Conservation (phyloP, 2,329 filamentous ascomycete species). For the Phaeoacremonium minimum region DNA sequence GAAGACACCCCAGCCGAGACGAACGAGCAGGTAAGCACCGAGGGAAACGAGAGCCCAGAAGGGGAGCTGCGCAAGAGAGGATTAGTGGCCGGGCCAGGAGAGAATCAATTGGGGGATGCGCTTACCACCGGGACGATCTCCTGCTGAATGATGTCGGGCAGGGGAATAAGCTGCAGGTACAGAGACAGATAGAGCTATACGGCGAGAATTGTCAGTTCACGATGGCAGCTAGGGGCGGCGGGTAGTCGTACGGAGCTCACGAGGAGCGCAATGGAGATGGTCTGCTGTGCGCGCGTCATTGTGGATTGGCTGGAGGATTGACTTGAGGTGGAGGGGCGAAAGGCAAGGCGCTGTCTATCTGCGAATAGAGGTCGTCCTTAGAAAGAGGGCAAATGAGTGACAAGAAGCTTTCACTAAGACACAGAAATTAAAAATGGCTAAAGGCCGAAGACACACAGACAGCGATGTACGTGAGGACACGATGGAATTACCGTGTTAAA, state of each 20-base stretch:
- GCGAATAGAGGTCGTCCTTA: background rate
- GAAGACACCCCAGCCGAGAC: conserved; percentile 86
- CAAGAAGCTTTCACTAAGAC: no score
- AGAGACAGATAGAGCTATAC: conserved; percentile 83
- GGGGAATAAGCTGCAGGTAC: conserved; percentile 77
- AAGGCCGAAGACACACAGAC: background rate
- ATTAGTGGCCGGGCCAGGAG: background rate
- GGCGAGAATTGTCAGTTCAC: conserved; percentile 14
- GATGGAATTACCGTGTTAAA: background rate
- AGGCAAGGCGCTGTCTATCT: background rate
- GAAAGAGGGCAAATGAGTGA: conserved; percentile 1
- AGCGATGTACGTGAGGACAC: background rate
- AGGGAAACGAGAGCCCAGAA: conserved; percentile 91
- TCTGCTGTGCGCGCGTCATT: conserved; percentile 95
- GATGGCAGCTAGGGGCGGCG: conserved; percentile 7
- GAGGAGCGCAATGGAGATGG: conserved; percentile 81
- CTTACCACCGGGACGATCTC: conserved; percentile 87
- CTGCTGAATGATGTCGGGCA: conserved; percentile 72
- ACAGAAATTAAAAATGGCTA: no score
- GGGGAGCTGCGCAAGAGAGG: conserved; percentile 53
- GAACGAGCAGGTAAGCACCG: conserved; percentile 86
- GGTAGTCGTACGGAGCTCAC: conserved; percentile 70
- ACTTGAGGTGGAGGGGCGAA: background rate
- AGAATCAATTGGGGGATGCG: conserved; percentile 13
- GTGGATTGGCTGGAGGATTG: conserved; percentile 22